Evolutionary conservation across 129 eudicot species (phyloP).

Genomic region (Kitagawia praeruptora): DNA sequence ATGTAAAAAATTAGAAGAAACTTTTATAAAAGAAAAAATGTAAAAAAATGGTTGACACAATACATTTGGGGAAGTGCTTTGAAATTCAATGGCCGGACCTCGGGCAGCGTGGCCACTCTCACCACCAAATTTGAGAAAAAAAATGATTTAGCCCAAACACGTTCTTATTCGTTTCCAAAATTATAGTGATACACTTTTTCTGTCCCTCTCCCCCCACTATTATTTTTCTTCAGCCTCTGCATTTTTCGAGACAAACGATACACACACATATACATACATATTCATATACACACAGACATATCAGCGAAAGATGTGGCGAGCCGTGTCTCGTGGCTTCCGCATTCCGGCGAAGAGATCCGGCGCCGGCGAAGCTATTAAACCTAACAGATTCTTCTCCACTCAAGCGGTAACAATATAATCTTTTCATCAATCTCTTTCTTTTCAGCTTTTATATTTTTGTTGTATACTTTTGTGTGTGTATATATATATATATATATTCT

Average conservation of each 20-base stretch:
- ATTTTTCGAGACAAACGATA: background rate
- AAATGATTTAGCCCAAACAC: background rate
- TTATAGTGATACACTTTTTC: background rate
- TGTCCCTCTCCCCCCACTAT: background rate
- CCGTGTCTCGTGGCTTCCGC: conserved; percentile 8
- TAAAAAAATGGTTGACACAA: no score
- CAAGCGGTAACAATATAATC: background rate
- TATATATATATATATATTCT: background rate
- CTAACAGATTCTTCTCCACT: conserved; percentile 5
- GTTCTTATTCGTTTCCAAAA: background rate
- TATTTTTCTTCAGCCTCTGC: background rate
- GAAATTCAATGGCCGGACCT: background rate
- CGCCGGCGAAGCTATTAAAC: background rate
- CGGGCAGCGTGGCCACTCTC: background rate
- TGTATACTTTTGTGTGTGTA: background rate
- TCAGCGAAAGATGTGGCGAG: conserved; percentile 5
- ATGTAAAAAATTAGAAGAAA: no score
- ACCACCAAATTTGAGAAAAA: background rate
- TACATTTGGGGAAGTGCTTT: no score
- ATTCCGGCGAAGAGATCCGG: conserved; percentile 8
- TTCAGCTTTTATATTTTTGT: background rate
- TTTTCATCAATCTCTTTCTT: background rate
- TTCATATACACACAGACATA: background rate
- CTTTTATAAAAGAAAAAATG: no score
- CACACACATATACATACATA: background rate